Conservation (phyloP, 2,329 filamentous ascomycete genomes). For the Trichoderma atroviride region DNA sequence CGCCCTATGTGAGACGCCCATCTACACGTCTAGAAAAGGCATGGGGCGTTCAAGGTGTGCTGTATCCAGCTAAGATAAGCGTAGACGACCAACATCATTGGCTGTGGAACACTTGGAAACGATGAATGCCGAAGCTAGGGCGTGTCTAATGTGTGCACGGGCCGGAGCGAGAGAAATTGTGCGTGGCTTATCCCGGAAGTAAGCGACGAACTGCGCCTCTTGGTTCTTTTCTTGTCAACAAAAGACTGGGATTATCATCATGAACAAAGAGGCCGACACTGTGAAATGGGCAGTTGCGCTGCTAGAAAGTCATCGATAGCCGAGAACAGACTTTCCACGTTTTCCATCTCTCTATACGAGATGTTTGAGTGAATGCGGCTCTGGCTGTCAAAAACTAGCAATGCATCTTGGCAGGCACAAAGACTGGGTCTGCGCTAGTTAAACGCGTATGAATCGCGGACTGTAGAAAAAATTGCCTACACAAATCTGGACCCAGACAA, state of each 20-base stretch:
- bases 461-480: neutral
- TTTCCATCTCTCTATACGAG: neutral
- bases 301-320: neutral
- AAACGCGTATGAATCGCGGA: neutral
- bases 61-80: neutral
- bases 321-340: neutral
- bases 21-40: neutral
- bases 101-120: neutral
- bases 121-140: slow-evolving; percentile 15
- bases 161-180: slow-evolving; percentile 5
- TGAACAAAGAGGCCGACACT: neutral
- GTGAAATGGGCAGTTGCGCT: neutral
- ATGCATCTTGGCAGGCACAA: neutral
- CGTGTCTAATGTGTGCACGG: slow-evolving; percentile 14
- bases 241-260: neutral
- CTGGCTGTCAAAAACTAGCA: neutral
- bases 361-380: neutral
- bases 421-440: neutral
- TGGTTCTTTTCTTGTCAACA: neutral
- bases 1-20: neutral
- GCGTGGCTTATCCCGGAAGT: slow-evolving; percentile 7
- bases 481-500: neutral
- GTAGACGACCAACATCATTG: neutral
- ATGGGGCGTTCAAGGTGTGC: neutral
- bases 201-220: neutral